phyloP scores from a whole-genome alignment of 1,284 basidiomycete genomes.

The Mycena sp. region DNA sequence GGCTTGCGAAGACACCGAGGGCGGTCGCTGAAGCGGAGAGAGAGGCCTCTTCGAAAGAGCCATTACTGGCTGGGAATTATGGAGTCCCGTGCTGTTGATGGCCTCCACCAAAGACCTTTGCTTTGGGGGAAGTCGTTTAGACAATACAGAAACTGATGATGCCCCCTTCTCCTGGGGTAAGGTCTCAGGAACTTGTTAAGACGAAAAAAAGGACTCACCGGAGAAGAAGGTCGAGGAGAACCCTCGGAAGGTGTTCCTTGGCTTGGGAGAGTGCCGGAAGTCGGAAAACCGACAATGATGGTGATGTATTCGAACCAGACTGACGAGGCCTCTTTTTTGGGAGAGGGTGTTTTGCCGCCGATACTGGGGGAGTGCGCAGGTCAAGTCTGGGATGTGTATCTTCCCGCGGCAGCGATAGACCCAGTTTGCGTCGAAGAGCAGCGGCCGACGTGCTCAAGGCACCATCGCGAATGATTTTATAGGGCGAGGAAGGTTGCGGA shows the following conservation, averaged over 20 bases:
- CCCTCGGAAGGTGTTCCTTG: background rate
- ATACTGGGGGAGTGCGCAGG: background rate
- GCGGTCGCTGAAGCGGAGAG: background rate
- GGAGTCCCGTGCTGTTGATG: constrained; percentile 15
- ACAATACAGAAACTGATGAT: background rate
- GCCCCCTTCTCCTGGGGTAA: background rate
- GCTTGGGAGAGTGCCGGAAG: no score
- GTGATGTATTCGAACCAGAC: background rate
- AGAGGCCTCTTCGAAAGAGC: background rate
- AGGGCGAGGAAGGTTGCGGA: background rate
- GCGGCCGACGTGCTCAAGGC: background rate
- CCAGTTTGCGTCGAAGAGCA: constrained; percentile 1
- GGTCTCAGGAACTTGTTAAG: background rate
- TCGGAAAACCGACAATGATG: background rate
- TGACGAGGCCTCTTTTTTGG: background rate
- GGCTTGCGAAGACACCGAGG: background rate
- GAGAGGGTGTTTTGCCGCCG: background rate
- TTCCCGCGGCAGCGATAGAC: background rate
- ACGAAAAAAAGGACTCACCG: constrained; percentile 7
- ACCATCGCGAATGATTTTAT: constrained; percentile 1
- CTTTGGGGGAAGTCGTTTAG: background rate
- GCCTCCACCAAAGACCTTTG: constrained; percentile 15
- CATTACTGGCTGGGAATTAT: background rate
- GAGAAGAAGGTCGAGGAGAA: background rate
- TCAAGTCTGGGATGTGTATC: constrained; percentile 10